phyloP scores from a whole-genome alignment of 805 yeast genomes.

The Diddensiella transvaalensis region DNA sequence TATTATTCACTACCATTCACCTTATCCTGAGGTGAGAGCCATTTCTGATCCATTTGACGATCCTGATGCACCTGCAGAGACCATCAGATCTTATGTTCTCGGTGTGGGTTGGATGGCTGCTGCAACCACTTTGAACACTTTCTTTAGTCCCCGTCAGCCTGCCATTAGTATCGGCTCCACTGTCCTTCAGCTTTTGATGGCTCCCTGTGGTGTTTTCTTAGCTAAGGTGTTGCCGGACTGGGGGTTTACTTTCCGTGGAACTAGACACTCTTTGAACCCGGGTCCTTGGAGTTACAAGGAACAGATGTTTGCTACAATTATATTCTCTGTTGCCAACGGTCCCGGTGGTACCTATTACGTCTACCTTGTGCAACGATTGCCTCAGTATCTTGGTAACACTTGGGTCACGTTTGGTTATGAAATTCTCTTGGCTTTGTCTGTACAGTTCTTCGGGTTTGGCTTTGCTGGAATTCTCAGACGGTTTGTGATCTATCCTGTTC shows the following conservation, averaged over 20 bases:
- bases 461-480: slow-evolving; percentile 55
- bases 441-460: slow-evolving; percentile 52
- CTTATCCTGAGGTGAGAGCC: slow-evolving; percentile 57
- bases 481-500: slow-evolving; percentile 44
- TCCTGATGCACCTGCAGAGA: slow-evolving; percentile 42
- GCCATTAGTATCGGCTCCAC: slow-evolving; percentile 41
- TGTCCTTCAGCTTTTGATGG: slow-evolving; percentile 43
- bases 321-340: slow-evolving; percentile 8
- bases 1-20: slow-evolving; percentile 40
- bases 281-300: slow-evolving; percentile 63
- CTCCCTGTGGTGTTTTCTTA: slow-evolving; percentile 52
- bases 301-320: slow-evolving; percentile 54
- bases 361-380: slow-evolving; percentile 23
- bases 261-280: slow-evolving; percentile 44
- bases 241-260: slow-evolving; percentile 40
- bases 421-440: slow-evolving; percentile 42
- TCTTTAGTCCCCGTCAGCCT: slow-evolving; percentile 55
- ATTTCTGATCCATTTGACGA: slow-evolving; percentile 52
- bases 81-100: slow-evolving; percentile 43
- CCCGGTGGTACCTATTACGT: slow-evolving; percentile 16
- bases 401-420: slow-evolving; percentile 44
- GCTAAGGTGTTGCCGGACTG: slow-evolving; percentile 43
- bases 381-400: slow-evolving; percentile 20
- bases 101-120: slow-evolving; percentile 46
- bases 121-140: slow-evolving; percentile 54